Conservation (phyloP, 805 yeast genomes). For the Ogataea degrootiae region DNA sequence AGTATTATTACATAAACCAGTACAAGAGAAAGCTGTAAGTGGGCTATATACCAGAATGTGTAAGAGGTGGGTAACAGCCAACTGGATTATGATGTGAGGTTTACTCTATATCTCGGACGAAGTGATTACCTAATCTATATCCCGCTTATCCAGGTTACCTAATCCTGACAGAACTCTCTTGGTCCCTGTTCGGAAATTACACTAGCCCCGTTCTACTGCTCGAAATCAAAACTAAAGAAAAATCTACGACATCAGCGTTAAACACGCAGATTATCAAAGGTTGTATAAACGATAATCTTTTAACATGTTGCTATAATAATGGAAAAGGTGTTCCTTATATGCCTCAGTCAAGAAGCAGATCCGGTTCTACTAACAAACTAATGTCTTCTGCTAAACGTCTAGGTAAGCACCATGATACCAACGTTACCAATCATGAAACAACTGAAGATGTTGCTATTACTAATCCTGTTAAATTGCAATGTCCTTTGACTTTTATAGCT, state of each 20-base stretch:
- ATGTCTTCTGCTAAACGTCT: slow-evolving; percentile 9
- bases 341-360: slow-evolving; percentile 13
- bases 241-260: slow-evolving; percentile 31
- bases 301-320: slow-evolving; percentile 49
- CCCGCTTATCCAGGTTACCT: no score
- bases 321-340: slow-evolving; percentile 10
- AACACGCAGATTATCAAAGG: slow-evolving; percentile 56
- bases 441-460: slow-evolving; percentile 29
- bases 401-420: not conserved
- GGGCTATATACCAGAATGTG: no score
- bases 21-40: no score
- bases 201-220: no score
- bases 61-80: no score
- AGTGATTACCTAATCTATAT: no score
- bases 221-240: slow-evolving; percentile 57
- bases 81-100: no score
- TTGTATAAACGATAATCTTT: slow-evolving; percentile 55
- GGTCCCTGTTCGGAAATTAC: no score
- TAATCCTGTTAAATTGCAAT: slow-evolving; percentile 33
- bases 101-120: no score
- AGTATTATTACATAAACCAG: no score
- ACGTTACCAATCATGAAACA: not conserved
- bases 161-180: no score
- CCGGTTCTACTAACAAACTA: slow-evolving; percentile 13
- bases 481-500: slow-evolving; percentile 30